Conservation (phyloP, 179 eudicot genomes). For the Beta corolliflora region DNA sequence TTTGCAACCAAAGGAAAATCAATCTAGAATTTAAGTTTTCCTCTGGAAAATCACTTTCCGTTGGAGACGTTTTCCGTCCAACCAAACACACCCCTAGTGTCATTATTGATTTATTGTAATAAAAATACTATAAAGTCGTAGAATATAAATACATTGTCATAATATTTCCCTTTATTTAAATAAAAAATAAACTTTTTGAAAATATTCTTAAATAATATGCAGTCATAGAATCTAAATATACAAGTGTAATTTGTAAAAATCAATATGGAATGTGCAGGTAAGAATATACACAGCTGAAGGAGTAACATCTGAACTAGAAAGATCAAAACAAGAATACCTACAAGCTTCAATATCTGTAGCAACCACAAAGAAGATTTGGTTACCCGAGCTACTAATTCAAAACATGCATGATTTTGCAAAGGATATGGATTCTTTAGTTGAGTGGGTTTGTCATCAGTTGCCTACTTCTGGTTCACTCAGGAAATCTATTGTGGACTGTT, state of each 20-base stretch:
- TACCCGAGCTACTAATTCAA: slow-evolving; percentile 70
- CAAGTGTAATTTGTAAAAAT: not conserved
- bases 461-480: slow-evolving; percentile 83
- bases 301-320: slow-evolving; percentile 63
- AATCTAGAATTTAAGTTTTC: no score
- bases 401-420: slow-evolving; percentile 66
- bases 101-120: no score
- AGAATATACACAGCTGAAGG: slow-evolving; percentile 79
- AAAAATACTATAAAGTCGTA: no score
- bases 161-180: no score
- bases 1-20: no score
- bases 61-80: no score
- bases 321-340: slow-evolving; percentile 74
- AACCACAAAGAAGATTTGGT: slow-evolving; percentile 55
- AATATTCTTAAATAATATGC: no score
- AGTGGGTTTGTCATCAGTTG: slow-evolving; percentile 85
- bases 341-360: slow-evolving; percentile 81
- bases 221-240: no score
- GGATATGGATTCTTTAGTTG: slow-evolving; percentile 55
- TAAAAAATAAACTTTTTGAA: no score
- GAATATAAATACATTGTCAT: no score
- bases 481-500: slow-evolving; percentile 87
- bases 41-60: no score
- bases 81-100: no score
- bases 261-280: slow-evolving; percentile 42